Base-by-base conservation (phyloP, 345 rosid species). In the Gossypium ekmanianum region DNA sequence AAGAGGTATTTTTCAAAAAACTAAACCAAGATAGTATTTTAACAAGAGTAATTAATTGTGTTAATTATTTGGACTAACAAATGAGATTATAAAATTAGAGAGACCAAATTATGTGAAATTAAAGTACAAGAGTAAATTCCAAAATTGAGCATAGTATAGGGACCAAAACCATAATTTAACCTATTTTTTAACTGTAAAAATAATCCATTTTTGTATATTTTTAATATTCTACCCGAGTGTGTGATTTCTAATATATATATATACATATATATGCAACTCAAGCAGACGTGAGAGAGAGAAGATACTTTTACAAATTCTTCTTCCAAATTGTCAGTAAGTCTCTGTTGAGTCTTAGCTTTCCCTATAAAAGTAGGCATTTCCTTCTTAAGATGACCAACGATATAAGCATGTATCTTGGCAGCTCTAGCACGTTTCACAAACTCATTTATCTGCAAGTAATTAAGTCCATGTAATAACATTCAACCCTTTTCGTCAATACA, bases 381-480 rank as follows among this genome's bases (percentile, higher is more conserved):
- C 80, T 88, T 91, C 80, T 81, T 93, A 34, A 95, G 92, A 89
- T 95, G 92, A 76, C 99, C 82, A 72, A 95, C 87, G 61, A 93
- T 91, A 73, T 86, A 86, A 16, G 99, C 93, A 82, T 95, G 98
- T 66, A 95, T 95, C 87, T 89, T 89, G 17, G 94, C 98, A 67
- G 99, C 98, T 84, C 98, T 85, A 44, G 98, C 98, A 59, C 99
- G 90, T 78, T 93, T 95, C 77, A 91, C 97, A 80, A 95, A 95
- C 81, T 95, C 99, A 14, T 93, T 95, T 56, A 95, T 93, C 99
- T 93, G 81, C 68, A 18, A 65, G 22, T 66, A 75, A 56, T 20
- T 57, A 18, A 57, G 41, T 57, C 75, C 62, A 47, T 54, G 63
- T 54, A 39, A 61, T 79, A 24, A 11, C 13, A 47, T 47, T 47